Base-by-base conservation (phyloP, 31 red algal genomes). In the Bonnemaisonia californica region DNA sequence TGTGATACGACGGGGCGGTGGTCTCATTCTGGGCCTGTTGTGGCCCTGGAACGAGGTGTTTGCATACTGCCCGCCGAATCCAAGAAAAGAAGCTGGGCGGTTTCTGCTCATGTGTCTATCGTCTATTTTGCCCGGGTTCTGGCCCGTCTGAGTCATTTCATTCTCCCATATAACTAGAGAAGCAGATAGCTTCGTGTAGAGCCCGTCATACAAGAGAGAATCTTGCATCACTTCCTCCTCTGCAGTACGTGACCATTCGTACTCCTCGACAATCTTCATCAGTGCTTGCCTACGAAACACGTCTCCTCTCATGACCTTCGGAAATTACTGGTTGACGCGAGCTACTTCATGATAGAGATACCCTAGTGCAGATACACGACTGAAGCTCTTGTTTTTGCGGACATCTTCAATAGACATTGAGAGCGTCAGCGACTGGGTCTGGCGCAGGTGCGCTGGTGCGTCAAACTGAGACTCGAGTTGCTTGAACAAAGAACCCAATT, bases 301-400 rank as follows among this genome's bases (percentile, higher is more conserved):
- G 48, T 54, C 48, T 21, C 48, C 48, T 54, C 48, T 22, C 21
- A 16, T 54, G 11, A 54, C 48, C 21, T n/a, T 54, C 21, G 12
- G 21, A 21, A 54, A 54, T 54, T 54, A 21, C 21, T 54, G 12
- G 21, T 54, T 54, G 48, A 54, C 12, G 12, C 48, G 48, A 21
- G 48, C 48, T 54, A 54, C 48, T 54, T 54, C 48, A 54, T 54
- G 48, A 21, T 54, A 54, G 48, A 54, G 48, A 54, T 54, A 54
- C 48, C 48, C 48, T 54, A 54, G 21, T 21, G 48, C 48, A 21
- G 48, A 54, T 54, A 54, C 48, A 54, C 48, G 48, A 54, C 48
- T 54, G 48, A 11, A 54, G 48, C 48, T 54, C n/a, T n/a, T n/a
- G n/a, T n/a, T n/a, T n/a, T n/a, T n/a, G n/a, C n/a, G n/a, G n/a